Evolutionary conservation across 306 rosid genomes (phyloP).

Genomic region (Luffa aegyptiaca): DNA sequence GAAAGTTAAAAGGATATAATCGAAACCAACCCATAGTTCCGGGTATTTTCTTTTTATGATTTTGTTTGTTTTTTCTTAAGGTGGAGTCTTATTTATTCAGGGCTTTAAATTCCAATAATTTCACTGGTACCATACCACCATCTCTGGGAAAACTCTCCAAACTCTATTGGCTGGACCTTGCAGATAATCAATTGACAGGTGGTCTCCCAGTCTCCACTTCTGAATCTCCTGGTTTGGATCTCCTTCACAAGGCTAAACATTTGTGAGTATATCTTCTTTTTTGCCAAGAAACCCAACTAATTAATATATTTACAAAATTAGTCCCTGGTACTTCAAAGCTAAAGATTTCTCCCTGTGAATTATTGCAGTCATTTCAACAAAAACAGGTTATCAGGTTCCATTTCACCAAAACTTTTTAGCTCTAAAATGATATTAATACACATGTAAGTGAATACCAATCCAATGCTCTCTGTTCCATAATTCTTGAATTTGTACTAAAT

Average conservation of each 20-base stretch:
- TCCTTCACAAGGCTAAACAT: conserved; percentile 64
- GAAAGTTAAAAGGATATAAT: no score
- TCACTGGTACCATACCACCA: conserved; percentile 70
- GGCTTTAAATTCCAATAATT: conserved; percentile 80
- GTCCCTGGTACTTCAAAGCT: background rate
- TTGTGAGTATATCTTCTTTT: conserved; percentile 43
- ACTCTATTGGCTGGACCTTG: conserved; percentile 80
- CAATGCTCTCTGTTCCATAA: background rate
- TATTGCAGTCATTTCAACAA: conserved; percentile 88
- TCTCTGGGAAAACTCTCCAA: conserved; percentile 85
- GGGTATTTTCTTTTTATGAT: background rate
- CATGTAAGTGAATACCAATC: conserved; percentile 40
- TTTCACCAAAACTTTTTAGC: conserved; percentile 58
- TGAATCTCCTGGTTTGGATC: conserved; percentile 61
- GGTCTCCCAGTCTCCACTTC: conserved; percentile 58
- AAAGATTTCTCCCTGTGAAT: background rate
- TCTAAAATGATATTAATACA: conserved; percentile 72
- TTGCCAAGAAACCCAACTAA: background rate
- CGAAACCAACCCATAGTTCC: no score
- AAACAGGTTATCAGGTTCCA: conserved; percentile 74
- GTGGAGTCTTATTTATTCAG: conserved; percentile 24
- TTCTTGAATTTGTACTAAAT: background rate
- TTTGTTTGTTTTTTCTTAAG: background rate
- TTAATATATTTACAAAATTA: background rate
- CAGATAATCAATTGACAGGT: conserved; percentile 67